Conservation (phyloP, 139 green algal species). For the Diplosphaera chodatii region DNA sequence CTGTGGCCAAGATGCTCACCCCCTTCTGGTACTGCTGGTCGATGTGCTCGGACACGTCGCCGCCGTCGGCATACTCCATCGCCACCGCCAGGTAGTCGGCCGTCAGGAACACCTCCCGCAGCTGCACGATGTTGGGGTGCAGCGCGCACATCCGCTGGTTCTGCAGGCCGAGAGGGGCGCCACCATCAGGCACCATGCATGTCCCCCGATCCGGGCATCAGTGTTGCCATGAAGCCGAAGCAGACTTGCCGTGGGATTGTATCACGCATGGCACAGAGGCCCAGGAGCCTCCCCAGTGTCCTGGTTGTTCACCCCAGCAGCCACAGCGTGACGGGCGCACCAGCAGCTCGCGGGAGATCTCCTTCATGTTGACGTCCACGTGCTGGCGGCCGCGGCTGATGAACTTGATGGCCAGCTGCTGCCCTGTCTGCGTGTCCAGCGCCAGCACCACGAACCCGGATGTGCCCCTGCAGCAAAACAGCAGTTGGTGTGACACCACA, state of each 20-base stretch:
- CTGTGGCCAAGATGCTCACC: no score
- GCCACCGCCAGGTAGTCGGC: slow-evolving; percentile 60
- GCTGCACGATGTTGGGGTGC: slow-evolving; percentile 1
- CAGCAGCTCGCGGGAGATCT: neutral
- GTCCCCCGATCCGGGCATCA: no score
- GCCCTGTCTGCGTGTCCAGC: slow-evolving; percentile 24
- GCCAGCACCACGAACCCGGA: slow-evolving; percentile 53
- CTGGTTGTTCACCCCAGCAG: no score
- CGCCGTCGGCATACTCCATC: slow-evolving; percentile 75
- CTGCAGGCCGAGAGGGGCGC: no score
- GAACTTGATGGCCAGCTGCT: slow-evolving; percentile 57
- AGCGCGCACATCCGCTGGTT: neutral
- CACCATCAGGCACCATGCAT: no score
- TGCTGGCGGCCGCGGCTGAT: slow-evolving; percentile 1
- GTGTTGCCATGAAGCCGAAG: no score
- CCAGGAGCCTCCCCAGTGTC: no score
- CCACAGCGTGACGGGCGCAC: no score
- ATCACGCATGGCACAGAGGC: no score
- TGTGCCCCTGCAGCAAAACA: slow-evolving; percentile 34
- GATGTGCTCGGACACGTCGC: slow-evolving; percentile 65
- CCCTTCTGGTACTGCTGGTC: slow-evolving; percentile 4
- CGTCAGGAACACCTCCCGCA: slow-evolving; percentile 37
- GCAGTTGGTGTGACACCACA: no score
- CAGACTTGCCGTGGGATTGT: no score
- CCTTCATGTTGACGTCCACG: slow-evolving; percentile 1